Conservation (phyloP, 176 grass and related monocot species). For the Triticum monococcum region DNA sequence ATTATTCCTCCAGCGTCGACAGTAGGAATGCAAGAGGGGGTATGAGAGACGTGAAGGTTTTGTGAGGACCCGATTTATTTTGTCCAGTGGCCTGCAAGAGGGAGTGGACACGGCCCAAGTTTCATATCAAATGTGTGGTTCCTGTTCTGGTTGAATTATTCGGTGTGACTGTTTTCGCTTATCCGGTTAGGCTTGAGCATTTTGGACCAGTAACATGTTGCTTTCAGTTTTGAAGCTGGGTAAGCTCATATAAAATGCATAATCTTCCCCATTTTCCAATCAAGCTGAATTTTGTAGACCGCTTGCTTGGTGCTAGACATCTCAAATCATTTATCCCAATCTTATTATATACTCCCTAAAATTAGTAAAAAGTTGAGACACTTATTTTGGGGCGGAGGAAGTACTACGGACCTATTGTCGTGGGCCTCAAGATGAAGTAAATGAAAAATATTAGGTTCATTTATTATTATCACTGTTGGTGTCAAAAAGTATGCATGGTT, state of each 20-base stretch:
- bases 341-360: not conserved
- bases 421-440: not conserved
- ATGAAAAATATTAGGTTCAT: not conserved
- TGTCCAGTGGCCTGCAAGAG: slow-evolving; percentile 18
- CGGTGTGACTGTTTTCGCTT: not conserved
- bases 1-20: slow-evolving; percentile 39
- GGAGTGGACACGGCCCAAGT: not conserved
- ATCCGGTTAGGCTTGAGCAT: slow-evolving; percentile 5
- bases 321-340: not conserved
- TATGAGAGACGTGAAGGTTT: slow-evolving; percentile 25
- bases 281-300: slow-evolving; percentile 3
- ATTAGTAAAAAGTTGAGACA: too few relatives aligned
- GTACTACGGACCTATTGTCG: too few relatives aligned
- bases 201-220: slow-evolving; percentile 22
- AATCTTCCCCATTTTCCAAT: not conserved
- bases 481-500: not conserved
- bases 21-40: not conserved
- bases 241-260: slow-evolving; percentile 14
- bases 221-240: not conserved
- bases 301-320: slow-evolving; percentile 8
- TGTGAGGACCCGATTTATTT: not conserved
- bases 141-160: slow-evolving; percentile 6
- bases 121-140: slow-evolving; percentile 26
- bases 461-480: not conserved
- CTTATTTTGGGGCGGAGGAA: too few relatives aligned